phyloP scores from a whole-genome alignment of 2,329 filamentous ascomycete genomes.

The Orbilia oligospora region DNA sequence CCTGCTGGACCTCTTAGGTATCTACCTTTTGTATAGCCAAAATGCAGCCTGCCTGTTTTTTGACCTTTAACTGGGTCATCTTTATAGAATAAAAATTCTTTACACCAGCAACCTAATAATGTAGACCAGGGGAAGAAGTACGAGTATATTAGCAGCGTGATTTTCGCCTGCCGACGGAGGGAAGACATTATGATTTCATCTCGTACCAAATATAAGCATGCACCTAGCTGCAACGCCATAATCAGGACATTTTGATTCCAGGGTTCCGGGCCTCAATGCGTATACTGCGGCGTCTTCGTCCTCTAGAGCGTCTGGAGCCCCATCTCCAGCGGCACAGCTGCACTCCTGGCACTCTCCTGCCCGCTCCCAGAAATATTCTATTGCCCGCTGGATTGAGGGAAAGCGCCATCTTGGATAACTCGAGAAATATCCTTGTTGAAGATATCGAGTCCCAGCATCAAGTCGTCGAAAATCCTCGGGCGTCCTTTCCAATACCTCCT shows the following conservation, averaged over 20 bases:
- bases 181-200: background rate
- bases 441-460: no score
- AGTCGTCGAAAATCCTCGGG: background rate
- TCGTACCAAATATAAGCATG: background rate
- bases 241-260: background rate
- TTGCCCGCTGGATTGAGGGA: no score
- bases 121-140: background rate
- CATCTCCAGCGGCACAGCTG: background rate
- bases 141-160: background rate
- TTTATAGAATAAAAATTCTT: background rate
- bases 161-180: background rate
- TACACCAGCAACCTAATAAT: background rate
- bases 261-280: background rate
- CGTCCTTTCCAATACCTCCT: no score
- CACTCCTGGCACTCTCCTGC: background rate
- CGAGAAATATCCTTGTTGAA: no score
- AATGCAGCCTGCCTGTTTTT: background rate
- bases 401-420: no score
- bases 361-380: background rate
- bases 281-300: background rate
- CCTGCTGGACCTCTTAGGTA: background rate
- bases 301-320: background rate
- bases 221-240: background rate
- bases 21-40: background rate
- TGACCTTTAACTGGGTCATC: background rate